Base-by-base conservation (phyloP, 2,329 filamentous ascomycete species). In the Colletotrichum liriopes region DNA sequence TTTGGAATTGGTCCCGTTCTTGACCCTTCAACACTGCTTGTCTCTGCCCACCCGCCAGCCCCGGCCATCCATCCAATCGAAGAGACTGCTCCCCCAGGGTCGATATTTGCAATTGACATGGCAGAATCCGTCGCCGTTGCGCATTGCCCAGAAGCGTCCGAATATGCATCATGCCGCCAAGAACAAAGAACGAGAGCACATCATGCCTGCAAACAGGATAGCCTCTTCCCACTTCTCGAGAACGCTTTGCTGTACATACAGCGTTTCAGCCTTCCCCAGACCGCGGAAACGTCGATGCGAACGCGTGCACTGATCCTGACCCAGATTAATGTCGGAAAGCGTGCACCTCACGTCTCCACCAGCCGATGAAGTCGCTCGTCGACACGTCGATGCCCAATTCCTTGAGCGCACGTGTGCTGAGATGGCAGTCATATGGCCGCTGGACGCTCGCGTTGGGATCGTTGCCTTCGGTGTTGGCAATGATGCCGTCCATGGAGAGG, bases 391-490 rank as follows among this genome's bases (percentile, higher is more conserved):
- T 93, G 0, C 90, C 94, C 73, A 97, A 79, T 18, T 94, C 90
- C 80, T 89, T 89, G 74, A 98, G 83, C 49, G 86, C 90, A 81
- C 89, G 89, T 11, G 93, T 98, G 77, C 93, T 95, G 56, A 98
- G 85, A 81, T 98, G 94, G 77, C 93, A 96, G 82, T 98, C 94
- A 79, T 94, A 98, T 16, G 95, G 95, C 74, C 95, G 88, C 82
- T 95, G 90, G 0, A 95, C 93, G 29, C 87, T 86, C 55, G 92
- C 90, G 73, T 90, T 91, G 7, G 92, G 90, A 74, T 94, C 92
- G 79, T 93, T 93, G 47, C 93, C 93, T 77, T 93, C 87, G 32
- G 90, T 88, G 77, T 94, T 92, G 12, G 92, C 85, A 77, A 89
- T 86, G 81, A 98, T 92, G 9, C 89, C 88, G 58, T 90, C 89